Conservation (phyloP, 2,329 filamentous ascomycete species). For the Aspergillus sergii region DNA sequence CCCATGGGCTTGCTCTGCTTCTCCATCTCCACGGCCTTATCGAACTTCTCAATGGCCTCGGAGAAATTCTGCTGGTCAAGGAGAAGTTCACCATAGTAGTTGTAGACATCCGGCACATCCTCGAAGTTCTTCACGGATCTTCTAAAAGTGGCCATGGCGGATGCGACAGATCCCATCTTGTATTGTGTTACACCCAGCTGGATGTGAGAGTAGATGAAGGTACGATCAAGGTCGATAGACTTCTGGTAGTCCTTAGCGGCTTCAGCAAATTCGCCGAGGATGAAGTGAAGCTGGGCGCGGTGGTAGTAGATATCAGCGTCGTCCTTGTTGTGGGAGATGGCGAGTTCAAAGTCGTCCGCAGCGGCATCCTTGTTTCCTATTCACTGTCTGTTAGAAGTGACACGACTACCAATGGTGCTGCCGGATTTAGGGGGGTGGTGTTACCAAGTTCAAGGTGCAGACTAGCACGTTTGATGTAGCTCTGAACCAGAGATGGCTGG, state of each 20-base stretch:
- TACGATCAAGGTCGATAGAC: conserved; percentile 92
- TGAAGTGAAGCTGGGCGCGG: conserved; percentile 96
- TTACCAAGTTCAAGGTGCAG: conserved; percentile 92
- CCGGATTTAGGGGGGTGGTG: conserved; percentile 24
- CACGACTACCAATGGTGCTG: not conserved
- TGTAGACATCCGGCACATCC: conserved; percentile 95
- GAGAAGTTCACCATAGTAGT: conserved; percentile 97
- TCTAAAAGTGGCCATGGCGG: conserved; percentile 97
- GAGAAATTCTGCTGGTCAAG: conserved; percentile 95
- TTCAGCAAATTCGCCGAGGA: conserved; percentile 88
- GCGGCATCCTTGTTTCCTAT: conserved; percentile 81
- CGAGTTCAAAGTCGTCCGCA: conserved; percentile 82
- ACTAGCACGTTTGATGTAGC: conserved; percentile 97
- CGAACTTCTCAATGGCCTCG: conserved; percentile 97
- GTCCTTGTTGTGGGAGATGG: conserved; percentile 78
- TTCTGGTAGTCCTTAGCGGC: conserved; percentile 99
- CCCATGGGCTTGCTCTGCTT: conserved; percentile 89
- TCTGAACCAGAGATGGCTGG: conserved; percentile 85
- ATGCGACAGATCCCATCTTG: conserved; percentile 98
- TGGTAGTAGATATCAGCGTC: conserved; percentile 99
- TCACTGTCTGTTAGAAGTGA: conserved; percentile 31
- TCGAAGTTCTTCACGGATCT: conserved; percentile 98
- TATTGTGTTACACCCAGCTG: conserved; percentile 99
- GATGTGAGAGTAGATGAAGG: conserved; percentile 99
- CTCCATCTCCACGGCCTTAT: conserved; percentile 98